Evolutionary conservation across 2,329 filamentous ascomycete genomes (phyloP).

Genomic region (Pseudogymnoascus sp.): DNA sequence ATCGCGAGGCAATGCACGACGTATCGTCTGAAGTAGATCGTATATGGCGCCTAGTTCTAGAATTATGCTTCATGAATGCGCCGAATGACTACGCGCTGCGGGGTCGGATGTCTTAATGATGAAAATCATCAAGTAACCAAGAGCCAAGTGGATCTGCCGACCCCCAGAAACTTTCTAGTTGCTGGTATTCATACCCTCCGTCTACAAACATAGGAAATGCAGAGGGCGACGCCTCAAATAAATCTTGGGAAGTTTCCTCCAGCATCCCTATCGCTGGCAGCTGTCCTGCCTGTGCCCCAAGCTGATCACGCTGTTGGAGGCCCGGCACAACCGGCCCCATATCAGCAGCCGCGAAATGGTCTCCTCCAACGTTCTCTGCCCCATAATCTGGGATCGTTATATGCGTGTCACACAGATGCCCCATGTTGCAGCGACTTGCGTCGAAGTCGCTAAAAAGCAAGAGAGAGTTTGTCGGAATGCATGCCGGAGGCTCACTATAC

Average conservation of each 20-base stretch:
- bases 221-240: neutral
- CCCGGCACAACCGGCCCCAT: neutral
- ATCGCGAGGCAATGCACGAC: too few species aligned
- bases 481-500: constrained; percentile 2
- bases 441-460: constrained; percentile 11
- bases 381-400: neutral
- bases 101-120: neutral
- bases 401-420: neutral
- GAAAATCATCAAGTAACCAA: constrained; percentile 10
- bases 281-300: neutral
- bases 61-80: neutral
- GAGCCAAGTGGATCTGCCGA: constrained; percentile 11
- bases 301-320: neutral
- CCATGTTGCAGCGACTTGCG: constrained; percentile 7
- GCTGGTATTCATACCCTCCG: constrained; percentile 2
- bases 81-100: neutral
- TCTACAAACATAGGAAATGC: constrained; percentile 1
- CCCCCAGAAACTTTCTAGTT: constrained; percentile 4
- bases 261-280: neutral
- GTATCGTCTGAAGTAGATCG: neutral
- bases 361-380: neutral
- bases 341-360: neutral
- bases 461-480: neutral
- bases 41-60: neutral
- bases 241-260: neutral